phyloP scores from a whole-genome alignment of 2,329 filamentous ascomycete genomes.

The Mycosphaerelloides madeirae region DNA sequence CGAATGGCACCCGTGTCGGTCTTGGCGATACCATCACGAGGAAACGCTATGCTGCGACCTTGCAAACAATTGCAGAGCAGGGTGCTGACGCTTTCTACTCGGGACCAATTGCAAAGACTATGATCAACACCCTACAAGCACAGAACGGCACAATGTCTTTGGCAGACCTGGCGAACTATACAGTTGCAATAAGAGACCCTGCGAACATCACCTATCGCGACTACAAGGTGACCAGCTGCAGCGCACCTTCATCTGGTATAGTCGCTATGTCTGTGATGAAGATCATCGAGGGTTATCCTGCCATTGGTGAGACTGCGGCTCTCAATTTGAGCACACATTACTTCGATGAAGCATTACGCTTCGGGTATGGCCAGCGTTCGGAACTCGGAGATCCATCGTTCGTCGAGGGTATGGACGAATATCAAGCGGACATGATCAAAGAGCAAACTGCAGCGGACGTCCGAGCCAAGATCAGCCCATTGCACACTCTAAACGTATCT shows the following conservation, averaged over 20 bases:
- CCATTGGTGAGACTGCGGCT: slow-evolving; percentile 54
- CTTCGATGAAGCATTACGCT: slow-evolving; percentile 82
- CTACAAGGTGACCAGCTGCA: slow-evolving; percentile 63
- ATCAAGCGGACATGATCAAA: slow-evolving; percentile 65
- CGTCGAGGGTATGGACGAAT: slow-evolving; percentile 57
- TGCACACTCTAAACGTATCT: slow-evolving; percentile 63
- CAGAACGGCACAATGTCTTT: slow-evolving; percentile 81
- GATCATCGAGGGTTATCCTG: slow-evolving; percentile 70
- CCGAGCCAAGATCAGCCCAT: slow-evolving; percentile 65
- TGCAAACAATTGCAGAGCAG: slow-evolving; percentile 68
- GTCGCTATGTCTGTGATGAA: slow-evolving; percentile 75
- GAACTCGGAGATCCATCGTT: slow-evolving; percentile 78
- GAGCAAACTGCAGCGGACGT: slow-evolving; percentile 55
- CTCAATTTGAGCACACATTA: slow-evolving; percentile 72
- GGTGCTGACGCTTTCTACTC: slow-evolving; percentile 72
- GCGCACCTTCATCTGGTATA: slow-evolving; percentile 72
- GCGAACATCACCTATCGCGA: slow-evolving; percentile 55
- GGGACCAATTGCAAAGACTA: slow-evolving; percentile 68
- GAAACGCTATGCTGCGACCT: slow-evolving; percentile 72
- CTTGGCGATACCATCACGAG: slow-evolving; percentile 75
- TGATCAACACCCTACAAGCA: slow-evolving; percentile 62
- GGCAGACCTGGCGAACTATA: slow-evolving; percentile 70
- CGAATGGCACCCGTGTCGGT: slow-evolving; percentile 66
- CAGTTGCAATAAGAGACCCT: slow-evolving; percentile 58
- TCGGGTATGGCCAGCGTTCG: slow-evolving; percentile 73